Evolutionary conservation across 768 basidiomycete genomes (phyloP).

Genomic region (Tephrocybe sp.): DNA sequence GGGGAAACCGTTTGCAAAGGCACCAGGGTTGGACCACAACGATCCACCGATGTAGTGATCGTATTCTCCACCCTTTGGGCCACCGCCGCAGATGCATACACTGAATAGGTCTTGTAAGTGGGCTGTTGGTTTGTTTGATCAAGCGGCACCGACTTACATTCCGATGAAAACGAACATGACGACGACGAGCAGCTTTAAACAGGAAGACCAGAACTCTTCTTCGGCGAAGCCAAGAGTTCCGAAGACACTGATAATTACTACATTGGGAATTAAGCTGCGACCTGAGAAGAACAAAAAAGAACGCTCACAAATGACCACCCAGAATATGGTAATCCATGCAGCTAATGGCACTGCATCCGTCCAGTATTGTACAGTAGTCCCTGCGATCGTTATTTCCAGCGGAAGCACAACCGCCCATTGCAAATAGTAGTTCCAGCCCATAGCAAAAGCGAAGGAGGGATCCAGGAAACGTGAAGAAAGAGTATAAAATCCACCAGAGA

Average conservation of each 20-base stretch:
- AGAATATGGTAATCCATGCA: constrained; percentile 48
- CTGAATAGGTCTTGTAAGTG: constrained; percentile 18
- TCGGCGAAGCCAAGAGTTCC: constrained; percentile 49
- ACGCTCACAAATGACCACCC: constrained; percentile 34
- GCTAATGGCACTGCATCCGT: constrained; percentile 37
- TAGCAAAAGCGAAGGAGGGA: constrained; percentile 47
- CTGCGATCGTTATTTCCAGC: constrained; percentile 46
- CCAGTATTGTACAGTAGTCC: constrained; percentile 46
- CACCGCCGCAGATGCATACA: constrained; percentile 42
- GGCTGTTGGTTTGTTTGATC: no score
- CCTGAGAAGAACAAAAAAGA: neutral
- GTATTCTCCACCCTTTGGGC: constrained; percentile 35
- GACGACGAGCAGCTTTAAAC: constrained; percentile 45
- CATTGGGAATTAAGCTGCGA: neutral
- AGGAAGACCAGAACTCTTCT: constrained; percentile 53
- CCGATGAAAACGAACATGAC: constrained; percentile 48
- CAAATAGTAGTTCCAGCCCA: constrained; percentile 51
- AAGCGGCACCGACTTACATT: constrained; percentile 29
- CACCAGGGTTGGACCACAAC: constrained; percentile 38
- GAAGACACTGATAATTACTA: constrained; percentile 40
- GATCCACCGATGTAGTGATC: constrained; percentile 37
- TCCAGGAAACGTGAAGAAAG: constrained; percentile 46
- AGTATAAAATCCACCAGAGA: constrained; percentile 51
- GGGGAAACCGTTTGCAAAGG: constrained; percentile 46
- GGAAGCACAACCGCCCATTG: constrained; percentile 48